Evolutionary conservation across 2,329 filamentous ascomycete species (phyloP), one percentile per base, ranked within the genome.

Genomic region (Spiromastix sp.): DNA sequence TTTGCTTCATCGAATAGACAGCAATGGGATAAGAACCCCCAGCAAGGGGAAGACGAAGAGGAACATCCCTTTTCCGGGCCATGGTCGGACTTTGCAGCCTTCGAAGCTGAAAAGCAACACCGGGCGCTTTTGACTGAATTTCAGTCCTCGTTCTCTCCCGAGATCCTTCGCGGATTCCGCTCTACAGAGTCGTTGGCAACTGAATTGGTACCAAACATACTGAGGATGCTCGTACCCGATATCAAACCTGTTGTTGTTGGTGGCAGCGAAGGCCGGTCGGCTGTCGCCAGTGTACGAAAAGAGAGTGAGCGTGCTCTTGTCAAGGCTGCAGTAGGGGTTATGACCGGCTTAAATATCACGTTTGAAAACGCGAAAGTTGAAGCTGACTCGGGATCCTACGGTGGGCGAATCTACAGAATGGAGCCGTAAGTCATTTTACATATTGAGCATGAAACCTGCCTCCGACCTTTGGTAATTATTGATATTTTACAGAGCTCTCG

Each of bases 331-430:
- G 84, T 91, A 0, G 74, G 80, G 42, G 79, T 87, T 0, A 82
- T 98, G 69, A 72, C 75, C n/a, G 84, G 85, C 12, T 72, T 89
- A 10, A 83, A 86, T 11, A 75, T 96, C 11, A 71, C 73, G 2
- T 81, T 96, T 54, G 82, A 93, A 45, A 81, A 79, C 51, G 81
- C 82, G 9, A 78, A 79, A 48, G 74, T 96, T 28, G 86, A 93
- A 50, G 70, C 69, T 9, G 80, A 83, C 22, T 71, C 71, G 5
- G 57, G 68, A 4, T 66, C 63, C 13, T 68, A 68, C 37, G 72
- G 75, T 21, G 78, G 73, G 46, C 96, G 79, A 71, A 79, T 93
- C 6, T 96, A 93, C 59, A 77, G 91, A 35, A 87, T 98, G 84
- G 89, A 96, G 52, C 91, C 91, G 72, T 87, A 66, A 70, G 81